These are phyloP conservation scores for Leccinum uliginosum DNA, from an alignment of 768 basidiomycete genomes.

Conservation along the genomic window DNA sequence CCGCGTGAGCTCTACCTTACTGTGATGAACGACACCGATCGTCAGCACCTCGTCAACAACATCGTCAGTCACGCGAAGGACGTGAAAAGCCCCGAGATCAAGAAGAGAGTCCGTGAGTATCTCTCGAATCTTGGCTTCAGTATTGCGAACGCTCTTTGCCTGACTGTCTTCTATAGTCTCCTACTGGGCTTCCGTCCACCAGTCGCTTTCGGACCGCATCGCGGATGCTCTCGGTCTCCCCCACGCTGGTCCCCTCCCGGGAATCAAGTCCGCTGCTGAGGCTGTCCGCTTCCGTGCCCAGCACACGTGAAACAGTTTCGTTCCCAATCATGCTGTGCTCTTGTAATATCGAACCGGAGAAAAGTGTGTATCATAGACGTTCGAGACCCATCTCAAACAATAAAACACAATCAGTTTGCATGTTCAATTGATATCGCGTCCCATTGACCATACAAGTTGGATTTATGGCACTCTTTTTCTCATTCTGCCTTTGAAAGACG, in stretches of 20 bases:
- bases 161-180: slow-evolving; percentile 43
- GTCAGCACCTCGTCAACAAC: slow-evolving; percentile 63
- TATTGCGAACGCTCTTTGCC: background rate
- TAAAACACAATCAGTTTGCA: background rate
- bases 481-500: background rate
- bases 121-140: background rate
- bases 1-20: slow-evolving; percentile 65
- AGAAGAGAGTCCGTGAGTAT: slow-evolving; percentile 60
- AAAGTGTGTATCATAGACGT: slow-evolving; percentile 2
- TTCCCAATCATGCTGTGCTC: background rate
- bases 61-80: slow-evolving; percentile 56
- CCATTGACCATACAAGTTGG: background rate
- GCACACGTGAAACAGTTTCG: slow-evolving; percentile 1
- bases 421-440: background rate
- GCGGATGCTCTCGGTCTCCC: slow-evolving; percentile 68
- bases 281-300: slow-evolving; percentile 47
- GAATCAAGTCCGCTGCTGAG: slow-evolving; percentile 52
- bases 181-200: slow-evolving; percentile 77
- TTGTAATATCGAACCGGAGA: background rate
- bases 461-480: background rate
- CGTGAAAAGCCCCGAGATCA: slow-evolving; percentile 60
- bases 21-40: slow-evolving; percentile 61
- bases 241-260: slow-evolving; percentile 48
- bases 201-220: slow-evolving; percentile 69
- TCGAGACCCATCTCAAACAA: background rate